phyloP scores from a whole-genome alignment of 2,329 filamentous ascomycete genomes.

The Tothia fuscella region DNA sequence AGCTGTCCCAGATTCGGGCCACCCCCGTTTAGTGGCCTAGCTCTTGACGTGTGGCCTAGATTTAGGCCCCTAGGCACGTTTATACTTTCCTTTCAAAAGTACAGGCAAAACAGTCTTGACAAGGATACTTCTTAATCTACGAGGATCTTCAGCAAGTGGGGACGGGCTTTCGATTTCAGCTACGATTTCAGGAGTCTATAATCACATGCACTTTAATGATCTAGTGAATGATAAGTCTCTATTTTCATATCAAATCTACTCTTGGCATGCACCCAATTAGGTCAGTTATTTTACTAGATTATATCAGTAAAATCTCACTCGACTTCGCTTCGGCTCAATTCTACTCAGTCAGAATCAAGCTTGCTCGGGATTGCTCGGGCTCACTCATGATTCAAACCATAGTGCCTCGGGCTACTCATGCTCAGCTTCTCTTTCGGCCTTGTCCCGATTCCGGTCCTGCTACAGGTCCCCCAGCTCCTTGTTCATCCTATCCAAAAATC shows the following conservation, averaged over 20 bases:
- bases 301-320: no score
- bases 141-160: slow-evolving; percentile 1
- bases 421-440: background rate
- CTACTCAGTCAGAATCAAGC: no score
- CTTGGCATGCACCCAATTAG: no score
- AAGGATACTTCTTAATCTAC: slow-evolving; percentile 10
- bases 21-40: background rate
- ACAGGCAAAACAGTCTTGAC: slow-evolving; percentile 15
- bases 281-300: no score
- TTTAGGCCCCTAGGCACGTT: slow-evolving; percentile 10
- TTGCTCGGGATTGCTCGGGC: no score
- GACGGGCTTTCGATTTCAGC: slow-evolving; percentile 2
- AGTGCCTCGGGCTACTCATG: slow-evolving; percentile 1
- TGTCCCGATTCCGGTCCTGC: background rate
- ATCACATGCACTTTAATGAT: background rate
- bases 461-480: background rate
- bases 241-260: no score
- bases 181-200: slow-evolving; percentile 8
- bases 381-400: background rate
- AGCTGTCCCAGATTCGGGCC: background rate
- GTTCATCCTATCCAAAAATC: background rate
- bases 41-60: slow-evolving; percentile 6
- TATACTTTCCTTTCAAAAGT: slow-evolving; percentile 13
- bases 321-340: no score
- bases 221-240: no score